Evolutionary conservation across 2,329 filamentous ascomycete species (phyloP).

Genomic region (Diatrype stigma): DNA sequence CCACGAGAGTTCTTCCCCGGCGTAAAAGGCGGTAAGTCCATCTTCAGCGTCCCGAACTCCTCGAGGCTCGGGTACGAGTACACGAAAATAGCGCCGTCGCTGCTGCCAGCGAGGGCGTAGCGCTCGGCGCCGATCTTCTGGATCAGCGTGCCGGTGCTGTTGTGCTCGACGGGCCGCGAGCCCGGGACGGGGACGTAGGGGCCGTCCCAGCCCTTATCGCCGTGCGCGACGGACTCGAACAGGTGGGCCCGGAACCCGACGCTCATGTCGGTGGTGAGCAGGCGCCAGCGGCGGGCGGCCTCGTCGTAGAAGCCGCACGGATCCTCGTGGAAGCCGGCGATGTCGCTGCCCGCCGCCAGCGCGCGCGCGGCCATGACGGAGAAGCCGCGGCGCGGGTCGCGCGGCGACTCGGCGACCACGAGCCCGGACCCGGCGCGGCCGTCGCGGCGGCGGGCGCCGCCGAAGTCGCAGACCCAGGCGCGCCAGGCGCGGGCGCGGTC

Average conservation of each 20-base stretch:
- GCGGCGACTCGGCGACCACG: background rate
- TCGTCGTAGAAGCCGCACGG: constrained; percentile 1
- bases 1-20: background rate
- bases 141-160: constrained; percentile 2
- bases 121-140: background rate
- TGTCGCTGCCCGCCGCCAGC: background rate
- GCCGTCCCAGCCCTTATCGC: constrained; percentile 1
- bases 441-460: background rate
- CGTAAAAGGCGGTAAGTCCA: constrained; percentile 1
- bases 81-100: background rate
- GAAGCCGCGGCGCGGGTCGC: constrained; percentile 1
- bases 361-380: background rate
- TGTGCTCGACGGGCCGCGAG: background rate
- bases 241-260: background rate
- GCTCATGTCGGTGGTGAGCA: constrained; percentile 1
- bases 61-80: constrained; percentile 1
- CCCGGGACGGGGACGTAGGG: background rate
- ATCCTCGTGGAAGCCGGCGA: constrained; percentile 1
- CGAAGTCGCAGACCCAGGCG: constrained; percentile 2
- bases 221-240: constrained; percentile 1
- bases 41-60: background rate
- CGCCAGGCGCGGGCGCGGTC: background rate
- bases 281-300: background rate
- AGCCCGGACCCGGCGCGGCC: background rate
- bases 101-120: constrained; percentile 1